A percentile compares a stretch with the other conserved stretches of the same genome.
Evolutionary conservation across 2,329 filamentous ascomycete genomes (phyloP).

Genomic region (Amesomyces nigricolor): DNA sequence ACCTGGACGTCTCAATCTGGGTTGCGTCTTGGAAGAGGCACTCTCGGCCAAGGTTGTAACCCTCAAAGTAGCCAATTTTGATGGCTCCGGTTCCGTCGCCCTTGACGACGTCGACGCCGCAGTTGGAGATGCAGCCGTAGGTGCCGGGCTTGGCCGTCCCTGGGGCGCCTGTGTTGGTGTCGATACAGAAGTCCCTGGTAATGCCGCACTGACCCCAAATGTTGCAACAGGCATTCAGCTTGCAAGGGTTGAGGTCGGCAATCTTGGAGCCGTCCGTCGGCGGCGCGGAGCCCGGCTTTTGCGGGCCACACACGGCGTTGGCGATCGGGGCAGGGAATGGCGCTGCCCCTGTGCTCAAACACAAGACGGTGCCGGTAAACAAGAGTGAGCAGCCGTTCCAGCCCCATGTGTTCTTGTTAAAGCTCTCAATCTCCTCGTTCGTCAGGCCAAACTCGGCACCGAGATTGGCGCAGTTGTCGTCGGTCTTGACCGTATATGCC

Average conservation of each 20-base stretch:
- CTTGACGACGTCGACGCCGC: slow-evolving; percentile 34
- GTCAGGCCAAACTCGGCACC: slow-evolving; percentile 33
- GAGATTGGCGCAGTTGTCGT: slow-evolving; percentile 21
- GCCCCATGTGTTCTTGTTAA: slow-evolving; percentile 37
- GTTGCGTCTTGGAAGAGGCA: slow-evolving; percentile 15
- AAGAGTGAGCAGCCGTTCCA: slow-evolving; percentile 33
- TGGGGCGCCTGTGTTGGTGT: slow-evolving; percentile 16
- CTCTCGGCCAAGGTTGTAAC: slow-evolving; percentile 11
- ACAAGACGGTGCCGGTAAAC: slow-evolving; percentile 29
- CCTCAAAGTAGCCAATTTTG: slow-evolving; percentile 22
- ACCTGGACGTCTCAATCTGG: slow-evolving; percentile 5
- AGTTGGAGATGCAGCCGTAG: slow-evolving; percentile 36
- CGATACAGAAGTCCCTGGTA: slow-evolving; percentile 29
- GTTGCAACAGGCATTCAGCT: slow-evolving; percentile 21
- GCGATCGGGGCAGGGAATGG: slow-evolving; percentile 34
- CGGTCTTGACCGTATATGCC: too few species aligned
- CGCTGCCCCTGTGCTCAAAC: slow-evolving; percentile 33
- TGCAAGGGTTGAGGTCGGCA: slow-evolving; percentile 26
- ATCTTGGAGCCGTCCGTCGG: slow-evolving; percentile 4
- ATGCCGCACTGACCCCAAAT: slow-evolving; percentile 30
- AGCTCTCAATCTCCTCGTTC: slow-evolving; percentile 33
- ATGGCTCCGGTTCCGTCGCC: not conserved
- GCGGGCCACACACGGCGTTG: slow-evolving; percentile 35
- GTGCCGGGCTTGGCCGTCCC: slow-evolving; percentile 30
- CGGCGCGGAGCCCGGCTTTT: slow-evolving; percentile 9